Evolutionary conservation across 2,329 filamentous ascomycete genomes (phyloP).

Genomic region (Botryosphaeria dothidea): DNA sequence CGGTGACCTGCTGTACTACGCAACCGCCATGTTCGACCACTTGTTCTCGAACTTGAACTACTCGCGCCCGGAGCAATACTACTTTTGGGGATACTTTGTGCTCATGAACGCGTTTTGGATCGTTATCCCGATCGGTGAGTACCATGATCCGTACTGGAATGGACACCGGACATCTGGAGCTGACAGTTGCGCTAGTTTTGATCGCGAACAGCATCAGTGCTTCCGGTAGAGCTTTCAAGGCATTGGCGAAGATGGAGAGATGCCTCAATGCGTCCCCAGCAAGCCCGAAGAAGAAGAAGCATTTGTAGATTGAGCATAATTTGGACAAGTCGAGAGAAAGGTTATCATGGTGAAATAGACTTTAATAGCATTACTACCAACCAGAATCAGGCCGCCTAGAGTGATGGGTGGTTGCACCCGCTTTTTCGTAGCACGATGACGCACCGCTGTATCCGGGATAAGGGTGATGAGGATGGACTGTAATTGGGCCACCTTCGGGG

Average conservation of each 20-base stretch:
- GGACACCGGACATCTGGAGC: background rate
- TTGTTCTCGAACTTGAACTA: conserved; percentile 56
- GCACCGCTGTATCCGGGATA: background rate
- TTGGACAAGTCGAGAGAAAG: background rate
- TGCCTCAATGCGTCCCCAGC: conserved; percentile 28
- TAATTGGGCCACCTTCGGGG: background rate
- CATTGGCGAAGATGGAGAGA: conserved; percentile 37
- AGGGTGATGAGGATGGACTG: background rate
- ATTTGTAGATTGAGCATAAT: background rate
- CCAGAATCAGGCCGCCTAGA: background rate
- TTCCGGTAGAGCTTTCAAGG: conserved; percentile 35
- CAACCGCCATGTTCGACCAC: conserved; percentile 63
- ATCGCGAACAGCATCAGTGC: conserved; percentile 37
- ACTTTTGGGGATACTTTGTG: conserved; percentile 68
- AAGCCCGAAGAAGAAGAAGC: conserved; percentile 31
- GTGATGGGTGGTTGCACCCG: background rate
- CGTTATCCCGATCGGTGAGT: conserved; percentile 59
- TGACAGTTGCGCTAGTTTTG: conserved; percentile 26
- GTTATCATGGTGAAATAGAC: background rate
- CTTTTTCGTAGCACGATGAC: background rate
- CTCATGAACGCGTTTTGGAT: conserved; percentile 69
- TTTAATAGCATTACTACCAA: background rate
- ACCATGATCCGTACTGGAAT: background rate
- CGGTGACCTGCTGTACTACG: conserved; percentile 65
- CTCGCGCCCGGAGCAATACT: conserved; percentile 62